Evolutionary conservation across 2,329 filamentous ascomycete genomes (phyloP), one percentile per base, ranked within the genome.

Genomic region (Lizonia empirigonia): DNA sequence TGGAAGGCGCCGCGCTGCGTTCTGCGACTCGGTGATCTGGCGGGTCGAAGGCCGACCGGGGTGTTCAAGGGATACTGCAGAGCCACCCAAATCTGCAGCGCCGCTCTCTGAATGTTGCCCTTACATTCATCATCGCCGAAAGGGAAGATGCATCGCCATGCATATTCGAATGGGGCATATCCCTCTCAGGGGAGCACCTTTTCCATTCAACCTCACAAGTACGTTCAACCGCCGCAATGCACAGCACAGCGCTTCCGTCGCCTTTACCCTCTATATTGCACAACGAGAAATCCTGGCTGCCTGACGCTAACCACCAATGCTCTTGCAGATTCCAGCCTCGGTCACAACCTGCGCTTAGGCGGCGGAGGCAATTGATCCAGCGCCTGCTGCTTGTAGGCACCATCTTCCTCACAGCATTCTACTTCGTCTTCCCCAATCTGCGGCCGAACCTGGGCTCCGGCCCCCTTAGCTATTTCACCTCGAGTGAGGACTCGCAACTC

Each of bases 191-290:
- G 82, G 65, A 78, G 77, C 69, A 89, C 88, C 36, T 93, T 96
- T 72, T 90, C 91, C 61, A 92, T 95, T 68, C 91, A 90, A 63
- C 90, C 91, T 63, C 91, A 96, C 74, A 89, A 90, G 89, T 96
- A 84, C 68, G 82, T 71, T 69, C 59, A 41, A 44, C 57, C 45
- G 45, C 48, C 46, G 54, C 60, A 49, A 65, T 68, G 59, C 57
- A 58, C 50, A 60, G 56, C 52, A 44, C 61, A 35, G 52, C 58
- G 49, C 48, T 60, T 12, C 53, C 53, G 33, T 58, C 50, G 24
- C 48, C 56, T 33, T 51, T 62, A 23, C 51, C 60, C 15, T 51
- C 63, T 12, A 33, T 65, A 36, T 42, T 64, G 41, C 62, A 58
- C 50, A 35, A 59, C 33, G 50, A 57, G 41, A 34, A 58, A 35